Evolutionary conservation across 1,284 basidiomycete genomes (phyloP).

Genomic region (Trichosporon sp.): DNA sequence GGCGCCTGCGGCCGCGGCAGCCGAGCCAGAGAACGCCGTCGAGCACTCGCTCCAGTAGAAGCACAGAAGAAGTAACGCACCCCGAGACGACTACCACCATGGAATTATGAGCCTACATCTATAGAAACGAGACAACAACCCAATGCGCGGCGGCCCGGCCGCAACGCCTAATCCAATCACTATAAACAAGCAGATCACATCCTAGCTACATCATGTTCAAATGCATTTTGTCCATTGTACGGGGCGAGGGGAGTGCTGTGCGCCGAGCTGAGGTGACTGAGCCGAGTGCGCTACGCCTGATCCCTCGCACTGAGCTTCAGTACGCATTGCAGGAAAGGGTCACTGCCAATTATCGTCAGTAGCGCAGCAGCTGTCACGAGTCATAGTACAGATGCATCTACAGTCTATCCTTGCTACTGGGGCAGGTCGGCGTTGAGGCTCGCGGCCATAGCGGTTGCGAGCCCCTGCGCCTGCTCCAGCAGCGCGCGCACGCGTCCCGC

Average conservation of each 20-base stretch:
- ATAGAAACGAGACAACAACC: not conserved
- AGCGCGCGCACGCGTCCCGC: constrained; percentile 29
- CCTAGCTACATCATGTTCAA: not conserved
- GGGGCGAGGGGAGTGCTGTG: no score
- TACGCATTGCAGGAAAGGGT: no score
- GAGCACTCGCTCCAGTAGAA: not conserved
- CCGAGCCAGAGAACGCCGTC: not conserved
- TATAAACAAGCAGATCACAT: not conserved
- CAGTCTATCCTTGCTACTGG: not conserved
- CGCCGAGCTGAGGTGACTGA: no score
- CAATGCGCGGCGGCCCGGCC: no score
- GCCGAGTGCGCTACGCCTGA: no score
- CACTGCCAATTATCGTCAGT: no score
- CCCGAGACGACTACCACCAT: not conserved
- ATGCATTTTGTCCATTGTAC: constrained; percentile 1
- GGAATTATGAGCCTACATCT: not conserved
- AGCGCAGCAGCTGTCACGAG: no score
- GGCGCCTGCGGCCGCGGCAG: not conserved
- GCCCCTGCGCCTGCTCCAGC: constrained; percentile 18
- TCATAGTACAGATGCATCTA: not conserved
- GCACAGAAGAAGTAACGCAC: not conserved
- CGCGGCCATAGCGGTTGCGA: not conserved
- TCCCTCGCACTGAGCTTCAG: no score
- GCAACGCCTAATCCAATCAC: no score
- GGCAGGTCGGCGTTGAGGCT: not conserved